Conservation (phyloP, 2,329 filamentous ascomycete genomes). For the Rachicladosporium sp. region DNA sequence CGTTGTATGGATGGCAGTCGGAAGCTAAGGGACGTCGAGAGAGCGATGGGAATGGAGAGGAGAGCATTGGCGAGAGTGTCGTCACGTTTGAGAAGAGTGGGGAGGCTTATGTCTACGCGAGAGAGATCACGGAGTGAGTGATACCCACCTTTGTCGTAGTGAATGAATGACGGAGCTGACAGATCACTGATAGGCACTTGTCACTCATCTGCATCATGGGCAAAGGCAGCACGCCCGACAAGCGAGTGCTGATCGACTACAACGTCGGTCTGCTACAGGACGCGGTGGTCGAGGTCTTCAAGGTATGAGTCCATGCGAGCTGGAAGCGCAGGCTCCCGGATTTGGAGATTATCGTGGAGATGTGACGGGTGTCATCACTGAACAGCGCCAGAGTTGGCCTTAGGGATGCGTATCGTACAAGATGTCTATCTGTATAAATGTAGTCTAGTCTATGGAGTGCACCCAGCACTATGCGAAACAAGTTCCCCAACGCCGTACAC, state of each 20-base stretch:
- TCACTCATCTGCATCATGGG: constrained; percentile 79
- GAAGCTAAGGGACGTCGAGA: constrained; percentile 13
- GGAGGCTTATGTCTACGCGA: constrained; percentile 49
- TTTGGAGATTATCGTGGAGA: no score
- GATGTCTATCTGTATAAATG: no score
- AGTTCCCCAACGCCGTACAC: no score
- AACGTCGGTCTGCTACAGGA: constrained; percentile 74
- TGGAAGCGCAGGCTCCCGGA: no score
- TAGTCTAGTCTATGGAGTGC: no score
- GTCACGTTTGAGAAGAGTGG: constrained; percentile 48
- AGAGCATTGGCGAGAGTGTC: constrained; percentile 41
- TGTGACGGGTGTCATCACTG: no score
- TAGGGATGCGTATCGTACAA: no score
- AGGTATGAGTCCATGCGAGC: constrained; percentile 8
- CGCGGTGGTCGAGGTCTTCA: constrained; percentile 65
- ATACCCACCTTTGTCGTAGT: no score
- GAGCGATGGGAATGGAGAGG: constrained; percentile 1
- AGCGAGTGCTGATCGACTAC: constrained; percentile 75
- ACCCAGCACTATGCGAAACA: no score
- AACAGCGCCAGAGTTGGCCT: no score
- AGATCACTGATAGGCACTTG: constrained; percentile 44
- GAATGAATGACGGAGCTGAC: constrained; percentile 7
- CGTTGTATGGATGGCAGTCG: constrained; percentile 73
- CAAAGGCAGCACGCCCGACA: constrained; percentile 66
- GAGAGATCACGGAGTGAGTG: constrained; percentile 54